Percentiles rank a stretch among this genome's conserved stretches.
phyloP scores from a whole-genome alignment of 2,329 filamentous ascomycete genomes.

The Alternaria sp. region DNA sequence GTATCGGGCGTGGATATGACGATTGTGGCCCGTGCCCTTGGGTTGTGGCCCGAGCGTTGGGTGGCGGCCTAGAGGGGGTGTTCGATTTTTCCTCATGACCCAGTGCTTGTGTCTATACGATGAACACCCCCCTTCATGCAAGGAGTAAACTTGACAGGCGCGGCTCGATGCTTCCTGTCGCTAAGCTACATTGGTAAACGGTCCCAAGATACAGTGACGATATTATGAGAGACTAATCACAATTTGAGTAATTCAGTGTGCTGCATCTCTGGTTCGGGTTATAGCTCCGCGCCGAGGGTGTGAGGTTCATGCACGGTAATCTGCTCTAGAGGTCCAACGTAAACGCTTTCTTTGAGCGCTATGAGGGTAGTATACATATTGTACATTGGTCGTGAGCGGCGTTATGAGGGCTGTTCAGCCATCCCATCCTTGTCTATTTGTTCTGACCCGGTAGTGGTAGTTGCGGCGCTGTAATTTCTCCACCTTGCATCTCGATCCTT shows the following conservation, averaged over 20 bases:
- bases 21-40: no score
- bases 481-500: constrained; percentile 55
- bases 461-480: constrained; percentile 48
- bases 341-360: neutral
- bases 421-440: constrained; percentile 5
- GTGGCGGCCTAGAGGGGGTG: no score
- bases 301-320: constrained; percentile 6
- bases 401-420: constrained; percentile 9
- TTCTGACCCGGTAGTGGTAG: constrained; percentile 41
- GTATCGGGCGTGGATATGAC: no score
- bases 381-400: constrained; percentile 23
- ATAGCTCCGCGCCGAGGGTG: constrained; percentile 2
- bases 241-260: neutral
- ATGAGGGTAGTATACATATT: constrained; percentile 18
- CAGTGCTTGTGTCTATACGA: constrained; percentile 12
- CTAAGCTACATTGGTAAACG: constrained; percentile 7
- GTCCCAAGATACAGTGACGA: constrained; percentile 17
- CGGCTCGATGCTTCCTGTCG: constrained; percentile 2
- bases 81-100: no score
- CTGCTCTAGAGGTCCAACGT: neutral
- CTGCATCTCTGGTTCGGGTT: neutral
- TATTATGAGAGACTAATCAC: constrained; percentile 20
- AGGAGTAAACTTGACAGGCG: constrained; percentile 9
- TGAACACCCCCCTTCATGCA: constrained; percentile 5
- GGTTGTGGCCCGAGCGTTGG: no score